These are phyloP conservation scores for Alternaria arborescens DNA, from an alignment of 2,329 filamentous ascomycete genomes.

Conservation along the genomic window DNA sequence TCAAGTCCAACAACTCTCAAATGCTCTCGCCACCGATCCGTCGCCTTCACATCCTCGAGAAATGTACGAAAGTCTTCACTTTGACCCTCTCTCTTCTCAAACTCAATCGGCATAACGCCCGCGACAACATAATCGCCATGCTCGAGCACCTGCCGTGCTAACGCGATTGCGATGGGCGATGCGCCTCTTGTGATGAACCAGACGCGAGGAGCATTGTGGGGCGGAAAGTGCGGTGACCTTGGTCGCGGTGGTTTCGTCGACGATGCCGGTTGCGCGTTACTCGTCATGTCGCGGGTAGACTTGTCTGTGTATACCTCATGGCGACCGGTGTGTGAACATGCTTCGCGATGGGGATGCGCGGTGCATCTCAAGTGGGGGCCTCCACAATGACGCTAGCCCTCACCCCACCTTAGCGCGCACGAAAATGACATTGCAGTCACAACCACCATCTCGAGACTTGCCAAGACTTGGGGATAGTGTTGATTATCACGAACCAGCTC, in stretches of 20 bases:
- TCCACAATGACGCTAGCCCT: constrained; percentile 19
- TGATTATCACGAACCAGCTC: fast-evolving
- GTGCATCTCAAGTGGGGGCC: constrained; percentile 18
- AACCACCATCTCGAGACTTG: constrained; percentile 11
- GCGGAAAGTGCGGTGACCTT: constrained; percentile 63
- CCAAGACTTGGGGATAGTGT: constrained; percentile 11
- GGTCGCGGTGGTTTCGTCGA: constrained; percentile 46
- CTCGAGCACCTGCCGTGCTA: constrained; percentile 82
- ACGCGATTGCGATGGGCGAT: constrained; percentile 82
- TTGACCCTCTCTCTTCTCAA: constrained; percentile 73
- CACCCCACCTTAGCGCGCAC: constrained; percentile 22
- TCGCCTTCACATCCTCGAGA: constrained; percentile 72
- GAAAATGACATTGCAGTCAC: constrained; percentile 20
- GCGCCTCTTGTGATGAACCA: constrained; percentile 92
- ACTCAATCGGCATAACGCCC: constrained; percentile 79
- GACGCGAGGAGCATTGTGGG: constrained; percentile 75
- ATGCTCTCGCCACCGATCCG: constrained; percentile 82
- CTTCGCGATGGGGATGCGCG: constrained; percentile 5
- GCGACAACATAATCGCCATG: constrained; percentile 92
- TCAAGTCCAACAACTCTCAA: constrained; percentile 70
- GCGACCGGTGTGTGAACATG: background rate
- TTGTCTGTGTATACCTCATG: background rate
- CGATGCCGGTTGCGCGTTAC: constrained; percentile 23
- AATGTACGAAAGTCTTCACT: constrained; percentile 83
- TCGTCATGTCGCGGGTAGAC: constrained; percentile 20